Conservation (phyloP, 805 yeast genomes). For the Myxozyma sirexii region DNA sequence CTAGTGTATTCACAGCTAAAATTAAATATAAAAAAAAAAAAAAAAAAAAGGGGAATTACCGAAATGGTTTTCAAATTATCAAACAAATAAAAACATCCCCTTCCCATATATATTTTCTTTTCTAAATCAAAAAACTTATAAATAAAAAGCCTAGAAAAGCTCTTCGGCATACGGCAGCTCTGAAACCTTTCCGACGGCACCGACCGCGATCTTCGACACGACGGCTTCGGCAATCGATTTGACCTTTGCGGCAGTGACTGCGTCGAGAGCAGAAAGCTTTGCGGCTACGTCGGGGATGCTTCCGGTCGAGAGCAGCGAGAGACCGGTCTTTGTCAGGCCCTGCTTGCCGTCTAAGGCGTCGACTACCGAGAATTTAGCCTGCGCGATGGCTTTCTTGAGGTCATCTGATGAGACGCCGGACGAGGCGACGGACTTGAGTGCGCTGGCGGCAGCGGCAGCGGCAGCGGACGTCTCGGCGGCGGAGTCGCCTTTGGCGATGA, state of each 20-base stretch:
- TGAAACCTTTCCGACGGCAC: constrained; percentile 86
- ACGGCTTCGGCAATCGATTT: constrained; percentile 46
- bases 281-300: constrained; percentile 40
- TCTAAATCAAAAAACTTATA: not conserved
- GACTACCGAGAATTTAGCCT: constrained; percentile 62
- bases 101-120: not conserved
- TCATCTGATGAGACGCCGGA: constrained; percentile 37
- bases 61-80: too few species aligned
- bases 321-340: constrained; percentile 24
- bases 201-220: constrained; percentile 67
- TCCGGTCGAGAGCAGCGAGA: constrained; percentile 47
- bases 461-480: constrained; percentile 62
- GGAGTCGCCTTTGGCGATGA: constrained; percentile 62
- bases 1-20: not conserved
- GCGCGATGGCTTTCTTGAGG: constrained; percentile 57
- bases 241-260: constrained; percentile 40
- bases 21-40: not conserved
- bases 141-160: constrained; percentile 6
- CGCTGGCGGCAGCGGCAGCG: constrained; percentile 48
- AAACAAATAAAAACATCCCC: not conserved
- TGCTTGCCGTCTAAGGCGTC: constrained; percentile 42
- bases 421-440: constrained; percentile 32
- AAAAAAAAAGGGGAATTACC: not conserved
- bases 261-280: constrained; percentile 26
- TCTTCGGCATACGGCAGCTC: constrained; percentile 88